phyloP scores from a whole-genome alignment of 192 early-diverging fungal genomes.

The Umbelopsis isabellina region DNA sequence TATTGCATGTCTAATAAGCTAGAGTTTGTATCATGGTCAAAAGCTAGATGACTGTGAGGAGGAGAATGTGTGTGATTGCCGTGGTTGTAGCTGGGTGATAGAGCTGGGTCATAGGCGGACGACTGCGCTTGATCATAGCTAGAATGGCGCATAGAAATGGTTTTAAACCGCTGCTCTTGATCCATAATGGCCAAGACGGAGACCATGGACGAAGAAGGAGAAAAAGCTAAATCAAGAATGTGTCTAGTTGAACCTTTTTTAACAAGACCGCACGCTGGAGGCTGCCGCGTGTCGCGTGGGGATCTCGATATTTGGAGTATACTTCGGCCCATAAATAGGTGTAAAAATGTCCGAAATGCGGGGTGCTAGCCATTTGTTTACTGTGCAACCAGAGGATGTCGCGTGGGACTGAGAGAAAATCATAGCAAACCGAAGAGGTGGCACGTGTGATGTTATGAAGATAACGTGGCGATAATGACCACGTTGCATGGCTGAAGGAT shows the following conservation, averaged over 20 bases:
- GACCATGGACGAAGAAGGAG: background rate
- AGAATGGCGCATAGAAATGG: background rate
- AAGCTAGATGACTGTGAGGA: background rate
- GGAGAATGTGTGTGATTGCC: background rate
- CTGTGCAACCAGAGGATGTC: background rate
- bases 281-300: constrained; percentile 20
- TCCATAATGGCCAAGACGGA: constrained; percentile 9
- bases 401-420: constrained; percentile 23
- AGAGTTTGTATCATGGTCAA: background rate
- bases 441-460: constrained; percentile 21
- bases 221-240: background rate
- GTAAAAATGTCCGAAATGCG: constrained; percentile 16
- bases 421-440: background rate
- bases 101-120: too few species aligned
- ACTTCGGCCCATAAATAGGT: background rate
- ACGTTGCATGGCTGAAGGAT: constrained; percentile 20
- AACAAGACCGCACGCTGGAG: background rate
- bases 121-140: background rate
- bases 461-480: constrained; percentile 16
- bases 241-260: background rate
- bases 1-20: constrained; percentile 11
- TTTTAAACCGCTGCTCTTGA: constrained; percentile 12
- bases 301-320: background rate
- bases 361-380: background rate
- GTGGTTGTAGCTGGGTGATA: too few species aligned